Evolutionary conservation across 1,284 basidiomycete species (phyloP), one percentile per base, ranked within the genome.

Genomic region (Moesziomyces aphidis): DNA sequence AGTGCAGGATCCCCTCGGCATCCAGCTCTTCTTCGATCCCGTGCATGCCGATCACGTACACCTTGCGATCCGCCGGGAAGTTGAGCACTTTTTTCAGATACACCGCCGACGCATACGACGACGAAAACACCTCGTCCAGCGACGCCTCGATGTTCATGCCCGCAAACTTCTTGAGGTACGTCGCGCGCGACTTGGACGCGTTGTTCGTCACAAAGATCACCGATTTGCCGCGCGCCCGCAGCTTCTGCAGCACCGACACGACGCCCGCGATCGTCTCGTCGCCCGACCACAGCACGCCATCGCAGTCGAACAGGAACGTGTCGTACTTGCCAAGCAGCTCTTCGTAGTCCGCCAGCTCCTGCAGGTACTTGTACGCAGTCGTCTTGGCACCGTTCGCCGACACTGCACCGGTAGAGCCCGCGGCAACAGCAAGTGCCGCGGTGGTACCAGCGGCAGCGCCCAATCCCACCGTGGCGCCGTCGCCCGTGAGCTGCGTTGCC

Each of bases 181-280:
- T 91, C 84, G 87, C 89, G 55, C 96, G 88, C 13, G 93, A 95
- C 86, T 96, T 95, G 51, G 91, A 94, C n/a, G 96, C 96, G 84
- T 98, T 99, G 87, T 98, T 98, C 31, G 95, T 97, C 43, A 98
- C 95, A 84, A 98, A 99, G 44, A 98, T 87, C 54, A 99, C 87
- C 64, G 90, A 89, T 88, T 98, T 99, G 57, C 91, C 93, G 91
- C 81, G 59, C 23, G 50, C 58, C 26, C 78, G 68, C 21, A 87
- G 73, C 63, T 83, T 79, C 22, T 77, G 53, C 23, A 79, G 59
- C 72, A 85, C 79, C 91, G 89, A 77, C 10, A 67, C 67, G 7
- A 72, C 77, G 15, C 76, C 76, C 3, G 78, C 70, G 22, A 84
- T 79, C 11, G 71, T 66, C 17, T 80, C 80, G 36, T 93, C 91